Evolutionary conservation across 495 filamentous ascomycete genomes (phyloP).

Genomic region (Melanomma pulvis-pyrius): DNA sequence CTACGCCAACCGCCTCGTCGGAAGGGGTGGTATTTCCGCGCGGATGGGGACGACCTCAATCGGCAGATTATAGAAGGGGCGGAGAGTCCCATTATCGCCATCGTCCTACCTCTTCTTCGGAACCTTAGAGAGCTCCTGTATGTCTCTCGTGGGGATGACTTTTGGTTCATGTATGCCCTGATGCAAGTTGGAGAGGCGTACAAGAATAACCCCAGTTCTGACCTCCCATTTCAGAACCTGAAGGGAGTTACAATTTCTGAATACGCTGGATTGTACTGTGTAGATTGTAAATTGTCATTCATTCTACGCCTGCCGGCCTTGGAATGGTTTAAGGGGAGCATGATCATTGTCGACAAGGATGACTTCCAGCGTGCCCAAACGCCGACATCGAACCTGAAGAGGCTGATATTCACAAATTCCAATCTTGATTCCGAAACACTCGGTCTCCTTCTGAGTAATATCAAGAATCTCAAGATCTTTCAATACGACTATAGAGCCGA

Average conservation of each 20-base stretch:
- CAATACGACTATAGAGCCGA: constrained; percentile 4
- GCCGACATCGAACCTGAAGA: not conserved
- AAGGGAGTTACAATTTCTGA: not conserved
- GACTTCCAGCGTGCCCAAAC: not conserved
- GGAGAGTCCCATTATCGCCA: constrained; percentile 9
- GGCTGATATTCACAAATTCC: not conserved
- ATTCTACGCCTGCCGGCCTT: not conserved
- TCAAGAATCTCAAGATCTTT: constrained; percentile 2
- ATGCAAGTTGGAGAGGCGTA: not conserved
- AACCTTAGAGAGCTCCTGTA: constrained; percentile 9
- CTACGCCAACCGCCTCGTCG: not conserved
- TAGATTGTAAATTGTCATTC: not conserved
- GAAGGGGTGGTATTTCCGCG: too few relatives aligned
- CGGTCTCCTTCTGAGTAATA: not conserved
- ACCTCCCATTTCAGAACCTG: constrained; percentile 3
- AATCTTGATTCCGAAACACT: not conserved
- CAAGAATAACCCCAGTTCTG: not conserved
- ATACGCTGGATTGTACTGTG: not conserved
- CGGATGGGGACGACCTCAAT: not conserved
- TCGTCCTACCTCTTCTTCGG: constrained; percentile 1
- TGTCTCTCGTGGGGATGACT: not conserved
- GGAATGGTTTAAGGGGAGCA: not conserved
- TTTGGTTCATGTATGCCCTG: constrained; percentile 1
- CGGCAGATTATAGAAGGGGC: not conserved
- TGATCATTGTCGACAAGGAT: not conserved